Evolutionary conservation across 495 filamentous ascomycete genomes (phyloP), one percentile per base, ranked within the genome.

Genomic region (Talaromyces trachyspermus): DNA sequence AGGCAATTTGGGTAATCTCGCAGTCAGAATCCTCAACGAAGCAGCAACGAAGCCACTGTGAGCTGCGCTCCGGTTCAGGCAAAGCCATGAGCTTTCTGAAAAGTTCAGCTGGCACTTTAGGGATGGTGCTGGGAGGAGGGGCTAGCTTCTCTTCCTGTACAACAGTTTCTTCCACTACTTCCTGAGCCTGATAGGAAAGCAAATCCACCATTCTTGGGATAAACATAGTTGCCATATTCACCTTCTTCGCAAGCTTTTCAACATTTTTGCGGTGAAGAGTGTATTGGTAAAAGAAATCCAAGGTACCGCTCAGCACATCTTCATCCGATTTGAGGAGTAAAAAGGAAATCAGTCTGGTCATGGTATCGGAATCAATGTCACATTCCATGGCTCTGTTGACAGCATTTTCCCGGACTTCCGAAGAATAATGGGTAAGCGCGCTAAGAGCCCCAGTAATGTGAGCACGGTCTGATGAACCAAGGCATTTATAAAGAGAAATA

Each of bases 231-330:
- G 85, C 77, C 43, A 87, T 66, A 32, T 85, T 88, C 62, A 54
- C 72, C 52, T 63, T 54, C 41, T 78, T 70, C 26, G 85, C 70
- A 44, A 88, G 58, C 26, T 67, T 79, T 49, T 87, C 85, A 25
- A 96, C 81, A 58, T 97, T 99, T n/a, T 84, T 77, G 15, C 81
- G 78, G 5, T 84, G 79, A 2, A 89, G 84, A 0, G 90, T 95
- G 59, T 87, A 99, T 59, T 95, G 89, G 56, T 96, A 97, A 50
- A 95, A 78, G 59, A 99, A 95, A 62, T 97, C 94, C 18, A 97
- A 74, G 47, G 85, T 88, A 23, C 88, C 86, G 42, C 83, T 82
- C 50, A 89, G 71, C 5, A 99, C 72, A 48, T 97, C 94, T 50
- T 94, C 88, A 56, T 99, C 94, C 41, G 63, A 50, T 47, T 95